phyloP scores from a whole-genome alignment of 2,329 filamentous ascomycete species.

The Aspergillus viridinutans region DNA sequence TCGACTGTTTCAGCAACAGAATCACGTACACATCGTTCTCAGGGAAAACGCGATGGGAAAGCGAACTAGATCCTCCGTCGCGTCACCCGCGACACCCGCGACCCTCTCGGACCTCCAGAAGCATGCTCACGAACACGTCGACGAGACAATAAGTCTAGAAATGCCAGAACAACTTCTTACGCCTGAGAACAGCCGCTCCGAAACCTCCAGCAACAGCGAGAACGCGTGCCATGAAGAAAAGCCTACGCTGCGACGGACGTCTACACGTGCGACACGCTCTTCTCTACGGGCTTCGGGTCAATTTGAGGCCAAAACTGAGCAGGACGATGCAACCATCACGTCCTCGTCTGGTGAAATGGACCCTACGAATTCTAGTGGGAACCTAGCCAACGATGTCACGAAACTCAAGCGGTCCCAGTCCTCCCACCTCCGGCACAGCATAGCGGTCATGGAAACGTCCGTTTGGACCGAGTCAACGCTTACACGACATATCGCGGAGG shows the following conservation, averaged over 20 bases:
- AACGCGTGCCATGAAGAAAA: conserved; percentile 34
- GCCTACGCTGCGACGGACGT: conserved; percentile 26
- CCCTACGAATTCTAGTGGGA: conserved; percentile 23
- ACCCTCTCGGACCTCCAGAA: conserved; percentile 23
- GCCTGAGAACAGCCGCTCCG: conserved; percentile 42
- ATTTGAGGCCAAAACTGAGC: conserved; percentile 20
- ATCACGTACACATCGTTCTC: conserved; percentile 3
- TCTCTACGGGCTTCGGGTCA: conserved; percentile 31
- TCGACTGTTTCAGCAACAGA: conserved; percentile 5
- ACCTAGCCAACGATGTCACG: conserved; percentile 40
- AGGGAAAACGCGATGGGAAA: conserved; percentile 23
- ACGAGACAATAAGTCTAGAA: conserved; percentile 32
- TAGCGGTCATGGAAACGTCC: conserved; percentile 38
- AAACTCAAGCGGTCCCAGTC: conserved; percentile 32
- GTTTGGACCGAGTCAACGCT: conserved; percentile 24
- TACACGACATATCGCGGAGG: conserved; percentile 15
- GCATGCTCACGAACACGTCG: conserved; percentile 22
- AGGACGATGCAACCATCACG: conserved; percentile 17
- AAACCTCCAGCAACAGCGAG: conserved; percentile 40
- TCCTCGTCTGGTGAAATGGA: conserved; percentile 24
- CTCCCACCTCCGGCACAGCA: conserved; percentile 37
- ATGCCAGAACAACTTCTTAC: conserved; percentile 39
- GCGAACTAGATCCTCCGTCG: conserved; percentile 24
- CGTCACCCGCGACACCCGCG: conserved; percentile 30
- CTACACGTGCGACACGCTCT: conserved; percentile 39